Conservation (phyloP, 805 yeast genomes). For the Pichia heedii region DNA sequence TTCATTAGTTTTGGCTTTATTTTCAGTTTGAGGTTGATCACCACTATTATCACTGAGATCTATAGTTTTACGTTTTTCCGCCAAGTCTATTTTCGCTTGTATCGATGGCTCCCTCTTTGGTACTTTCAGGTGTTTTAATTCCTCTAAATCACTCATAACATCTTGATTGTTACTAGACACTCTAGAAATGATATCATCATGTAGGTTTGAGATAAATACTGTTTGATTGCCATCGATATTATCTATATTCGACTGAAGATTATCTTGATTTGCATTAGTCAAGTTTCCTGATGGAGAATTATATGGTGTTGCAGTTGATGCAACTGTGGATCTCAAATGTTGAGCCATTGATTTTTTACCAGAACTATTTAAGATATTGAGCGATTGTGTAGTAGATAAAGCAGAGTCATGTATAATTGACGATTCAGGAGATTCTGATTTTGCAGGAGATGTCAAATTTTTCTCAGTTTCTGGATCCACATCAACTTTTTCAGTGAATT, state of each 20-base stretch:
- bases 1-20: background rate
- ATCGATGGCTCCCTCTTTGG: slow-evolving; percentile 26
- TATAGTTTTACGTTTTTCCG: background rate
- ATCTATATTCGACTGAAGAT: background rate
- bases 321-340: slow-evolving; percentile 31
- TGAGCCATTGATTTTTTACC: slow-evolving; percentile 33
- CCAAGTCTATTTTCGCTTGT: slow-evolving; percentile 9
- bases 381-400: background rate
- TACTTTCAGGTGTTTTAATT: slow-evolving; percentile 12
- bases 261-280: background rate
- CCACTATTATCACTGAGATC: background rate
- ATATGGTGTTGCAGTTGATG: slow-evolving; percentile 13
- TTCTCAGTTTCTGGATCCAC: background rate
- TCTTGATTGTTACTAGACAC: too few relatives aligned
- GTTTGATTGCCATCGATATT: background rate
- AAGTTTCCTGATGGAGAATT: background rate
- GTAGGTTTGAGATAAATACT: slow-evolving; percentile 2
- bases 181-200: slow-evolving; percentile 1
- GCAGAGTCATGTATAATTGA: slow-evolving; percentile 1
- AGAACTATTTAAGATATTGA: background rate
- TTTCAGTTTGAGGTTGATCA: background rate
- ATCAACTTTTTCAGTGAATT: background rate
- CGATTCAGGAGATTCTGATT: slow-evolving; percentile 5
- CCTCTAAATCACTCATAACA: background rate
- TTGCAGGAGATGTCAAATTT: background rate